Conservation (phyloP, 768 basidiomycete species). For the Leucocoprinus sp. region DNA sequence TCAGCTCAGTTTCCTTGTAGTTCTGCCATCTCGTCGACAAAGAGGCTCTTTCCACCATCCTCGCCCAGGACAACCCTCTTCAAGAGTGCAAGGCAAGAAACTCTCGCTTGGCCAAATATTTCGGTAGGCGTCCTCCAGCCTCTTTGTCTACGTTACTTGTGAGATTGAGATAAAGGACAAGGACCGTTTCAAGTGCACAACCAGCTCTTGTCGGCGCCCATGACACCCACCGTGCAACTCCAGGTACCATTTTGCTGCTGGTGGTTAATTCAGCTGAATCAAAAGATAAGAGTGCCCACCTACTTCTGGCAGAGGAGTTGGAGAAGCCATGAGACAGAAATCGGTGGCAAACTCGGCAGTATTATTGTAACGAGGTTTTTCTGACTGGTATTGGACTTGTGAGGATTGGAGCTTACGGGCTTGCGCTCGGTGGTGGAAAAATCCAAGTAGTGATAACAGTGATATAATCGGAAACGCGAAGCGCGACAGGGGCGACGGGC, state of each 20-base stretch:
- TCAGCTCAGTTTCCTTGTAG: slow-evolving; percentile 27
- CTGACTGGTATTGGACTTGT: too few relatives aligned
- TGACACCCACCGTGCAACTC: background rate
- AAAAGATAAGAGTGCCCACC: too few relatives aligned
- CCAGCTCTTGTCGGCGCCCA: background rate
- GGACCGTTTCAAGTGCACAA: slow-evolving; percentile 73
- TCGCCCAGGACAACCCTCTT: slow-evolving; percentile 89
- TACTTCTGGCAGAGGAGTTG: too few relatives aligned
- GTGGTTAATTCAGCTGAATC: too few relatives aligned
- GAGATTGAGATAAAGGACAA: slow-evolving; percentile 76
- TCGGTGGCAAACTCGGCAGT: too few relatives aligned
- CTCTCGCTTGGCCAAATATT: slow-evolving; percentile 80
- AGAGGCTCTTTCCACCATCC: slow-evolving; percentile 85
- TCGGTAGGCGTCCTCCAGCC: slow-evolving; percentile 71
- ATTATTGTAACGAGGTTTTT: too few relatives aligned
- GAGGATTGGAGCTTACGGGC: too few relatives aligned
- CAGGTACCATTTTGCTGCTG: slow-evolving; percentile 90
- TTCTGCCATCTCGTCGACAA: slow-evolving; percentile 86
- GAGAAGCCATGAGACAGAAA: too few relatives aligned
- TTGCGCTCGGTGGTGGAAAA: too few relatives aligned
- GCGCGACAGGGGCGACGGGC: too few relatives aligned
- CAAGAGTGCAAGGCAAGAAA: slow-evolving; percentile 96
- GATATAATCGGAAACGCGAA: too few relatives aligned
- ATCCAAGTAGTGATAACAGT: too few relatives aligned
- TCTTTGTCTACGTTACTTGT: slow-evolving; percentile 81